Base-by-base conservation (phyloP, 208 protist species). In the Jaenimonas drosophilae region DNA sequence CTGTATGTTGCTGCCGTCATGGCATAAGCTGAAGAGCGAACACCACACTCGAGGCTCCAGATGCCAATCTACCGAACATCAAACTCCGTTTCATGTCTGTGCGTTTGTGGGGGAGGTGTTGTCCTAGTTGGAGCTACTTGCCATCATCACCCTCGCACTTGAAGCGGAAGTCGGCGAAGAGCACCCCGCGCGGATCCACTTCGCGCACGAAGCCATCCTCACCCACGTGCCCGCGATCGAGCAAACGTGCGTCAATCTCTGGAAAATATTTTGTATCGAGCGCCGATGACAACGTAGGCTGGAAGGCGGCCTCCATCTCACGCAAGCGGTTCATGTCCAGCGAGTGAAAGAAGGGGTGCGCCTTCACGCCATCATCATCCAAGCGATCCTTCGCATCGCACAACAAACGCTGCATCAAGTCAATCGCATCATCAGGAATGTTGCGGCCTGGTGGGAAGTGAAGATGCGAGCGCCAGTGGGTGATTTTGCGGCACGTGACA, bases 401-500 rank as follows among this genome's bases (percentile, higher is more conserved):
- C 49, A 96, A 72, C 27, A 96, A 85, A 2, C 67, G 69, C 45
- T 77, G 50, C 52, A 98, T 95, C 24, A 98, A 76, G 43, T 97
- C 84, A 20, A 94, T 72, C 5, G 94, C 90, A 12, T 88, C 82
- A 16, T 77, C 61, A 1, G 77, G 82, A 1, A 98, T 59, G 20
- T 70, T 64, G 4, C 76, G 66, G 25, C 95, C 79, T 21, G 66
- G 59, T 4, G 88, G 83, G 62, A 96, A 96, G 44, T 71, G 56
- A 5, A 98, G 68, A 42, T 88, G 88, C 12, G 96, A 72, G 20
- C 70, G 53, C 90, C 90, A 97, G 54, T 92, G 78, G 33, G 89
- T 79, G 47, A 98, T 98, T 38, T 98, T 98, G 24, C 86, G 70
- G 48, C 94, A 97, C 3, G 92, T 97, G 0, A 87, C 72, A 48